These are phyloP conservation scores for Tephrocybe sp. DNA, from an alignment of 768 basidiomycete genomes.

Conservation along the genomic window DNA sequence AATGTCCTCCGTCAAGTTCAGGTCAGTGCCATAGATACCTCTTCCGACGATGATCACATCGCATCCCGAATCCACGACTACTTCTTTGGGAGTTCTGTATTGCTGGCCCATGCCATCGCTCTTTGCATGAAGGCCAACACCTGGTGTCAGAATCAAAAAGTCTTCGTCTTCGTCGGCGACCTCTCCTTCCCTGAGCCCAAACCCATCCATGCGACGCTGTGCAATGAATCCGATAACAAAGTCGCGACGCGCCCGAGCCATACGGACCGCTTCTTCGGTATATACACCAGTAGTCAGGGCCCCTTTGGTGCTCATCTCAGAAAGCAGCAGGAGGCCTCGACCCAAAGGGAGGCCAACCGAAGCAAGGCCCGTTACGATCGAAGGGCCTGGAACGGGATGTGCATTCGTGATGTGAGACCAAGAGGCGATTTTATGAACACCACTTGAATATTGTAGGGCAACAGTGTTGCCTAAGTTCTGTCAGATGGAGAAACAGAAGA, in stretches of 20 bases:
- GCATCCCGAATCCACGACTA: slow-evolving; percentile 77
- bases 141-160: slow-evolving; percentile 90
- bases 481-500: background rate
- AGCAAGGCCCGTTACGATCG: slow-evolving; percentile 86
- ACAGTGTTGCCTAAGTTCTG: slow-evolving; percentile 85
- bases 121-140: slow-evolving; percentile 78
- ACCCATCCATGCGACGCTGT: slow-evolving; percentile 76
- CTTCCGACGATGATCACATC: slow-evolving; percentile 98
- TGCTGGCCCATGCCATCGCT: slow-evolving; percentile 94
- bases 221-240: slow-evolving; percentile 99
- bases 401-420: slow-evolving; percentile 99
- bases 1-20: slow-evolving; percentile 43
- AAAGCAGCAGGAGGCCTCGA: slow-evolving; percentile 86
- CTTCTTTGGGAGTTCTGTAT: slow-evolving; percentile 87
- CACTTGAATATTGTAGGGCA: slow-evolving; percentile 89
- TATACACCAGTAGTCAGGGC: slow-evolving; percentile 83
- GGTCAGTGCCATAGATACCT: slow-evolving; percentile 80
- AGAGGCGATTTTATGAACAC: slow-evolving; percentile 88
- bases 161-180: slow-evolving; percentile 55
- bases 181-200: slow-evolving; percentile 41
- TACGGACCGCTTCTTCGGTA: slow-evolving; percentile 79
- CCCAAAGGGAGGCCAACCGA: slow-evolving; percentile 83
- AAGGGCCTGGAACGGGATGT: slow-evolving; percentile 94
- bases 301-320: slow-evolving; percentile 95
- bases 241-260: slow-evolving; percentile 78